These are phyloP conservation scores for Kazachstania sp. DNA, from an alignment of 1,139 yeast species.

Conservation along the genomic window DNA sequence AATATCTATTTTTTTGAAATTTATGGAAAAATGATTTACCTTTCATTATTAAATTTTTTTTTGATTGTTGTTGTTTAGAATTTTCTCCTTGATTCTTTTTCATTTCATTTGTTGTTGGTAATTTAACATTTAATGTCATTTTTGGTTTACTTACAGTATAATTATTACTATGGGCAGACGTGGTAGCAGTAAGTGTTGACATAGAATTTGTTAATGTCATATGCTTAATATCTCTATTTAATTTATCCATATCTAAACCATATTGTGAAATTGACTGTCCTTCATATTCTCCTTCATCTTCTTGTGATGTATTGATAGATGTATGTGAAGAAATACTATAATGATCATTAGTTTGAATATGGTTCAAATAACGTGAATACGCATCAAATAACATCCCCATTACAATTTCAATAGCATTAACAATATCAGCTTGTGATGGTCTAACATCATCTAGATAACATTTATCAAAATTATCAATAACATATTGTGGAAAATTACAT, in stretches of 20 bases:
- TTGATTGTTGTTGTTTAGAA: background rate
- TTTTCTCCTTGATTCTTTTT: background rate
- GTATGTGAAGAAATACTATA: background rate
- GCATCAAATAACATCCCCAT: slow-evolving; percentile 23
- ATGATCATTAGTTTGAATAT: background rate
- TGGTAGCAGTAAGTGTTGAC: background rate
- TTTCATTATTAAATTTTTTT: background rate
- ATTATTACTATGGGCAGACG: background rate
- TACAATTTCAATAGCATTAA: slow-evolving; percentile 23
- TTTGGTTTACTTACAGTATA: background rate
- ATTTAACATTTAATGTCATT: background rate
- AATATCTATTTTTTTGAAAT: background rate
- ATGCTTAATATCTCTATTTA: background rate
- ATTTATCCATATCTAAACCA: slow-evolving; percentile 1
- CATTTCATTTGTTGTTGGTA: background rate
- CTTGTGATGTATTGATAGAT: background rate
- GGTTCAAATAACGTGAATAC: slow-evolving; percentile 14
- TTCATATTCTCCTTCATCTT: background rate
- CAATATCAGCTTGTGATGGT: slow-evolving; percentile 18
- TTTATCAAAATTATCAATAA: slow-evolving; percentile 18
- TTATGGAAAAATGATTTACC: background rate
- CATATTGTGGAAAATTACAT: slow-evolving; percentile 27
- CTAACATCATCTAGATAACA: slow-evolving; percentile 10
- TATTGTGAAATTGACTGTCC: background rate
- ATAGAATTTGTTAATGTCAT: background rate